Conservation (phyloP, 352 stramenopile species). For the Globisporangium apiculatum region DNA sequence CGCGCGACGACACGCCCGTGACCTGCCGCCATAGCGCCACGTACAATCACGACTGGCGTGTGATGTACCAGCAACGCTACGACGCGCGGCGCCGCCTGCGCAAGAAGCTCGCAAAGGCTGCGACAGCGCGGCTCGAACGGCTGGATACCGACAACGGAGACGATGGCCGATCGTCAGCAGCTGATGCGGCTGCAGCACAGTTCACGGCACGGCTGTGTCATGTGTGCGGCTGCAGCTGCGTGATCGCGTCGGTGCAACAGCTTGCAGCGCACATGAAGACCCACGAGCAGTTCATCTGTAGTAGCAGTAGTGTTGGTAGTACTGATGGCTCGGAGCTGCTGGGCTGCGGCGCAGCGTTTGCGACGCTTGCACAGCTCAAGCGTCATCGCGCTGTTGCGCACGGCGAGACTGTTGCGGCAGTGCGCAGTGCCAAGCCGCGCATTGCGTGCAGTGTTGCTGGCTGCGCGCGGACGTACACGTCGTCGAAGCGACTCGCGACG, state of each 20-base stretch:
- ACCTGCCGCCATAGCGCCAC: constrained; percentile 19
- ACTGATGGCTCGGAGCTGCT: background rate
- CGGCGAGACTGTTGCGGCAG: background rate
- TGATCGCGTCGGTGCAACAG: constrained; percentile 21
- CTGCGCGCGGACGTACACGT: constrained; percentile 37
- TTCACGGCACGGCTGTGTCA: constrained; percentile 29
- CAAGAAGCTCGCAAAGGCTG: background rate
- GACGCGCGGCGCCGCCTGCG: constrained; percentile 4
- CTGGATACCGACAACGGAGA: background rate
- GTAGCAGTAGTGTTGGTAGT: background rate
- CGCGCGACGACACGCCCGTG: constrained; percentile 9
- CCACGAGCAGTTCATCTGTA: constrained; percentile 26
- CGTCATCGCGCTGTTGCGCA: constrained; percentile 17
- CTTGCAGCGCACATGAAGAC: constrained; percentile 14
- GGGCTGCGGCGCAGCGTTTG: constrained; percentile 27
- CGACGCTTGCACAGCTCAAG: constrained; percentile 17
- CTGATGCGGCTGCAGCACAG: background rate
- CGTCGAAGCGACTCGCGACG: constrained; percentile 23
- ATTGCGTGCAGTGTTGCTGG: constrained; percentile 20
- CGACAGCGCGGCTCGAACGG: background rate
- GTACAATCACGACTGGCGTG: constrained; percentile 24
- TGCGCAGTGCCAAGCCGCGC: constrained; percentile 4
- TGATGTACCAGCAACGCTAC: constrained; percentile 11
- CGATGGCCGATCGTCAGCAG: no score
- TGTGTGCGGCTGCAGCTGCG: constrained; percentile 27